Evolutionary conservation across 139 green algal species (phyloP).

Genomic region (Chlamydomonas asymmetrica): DNA sequence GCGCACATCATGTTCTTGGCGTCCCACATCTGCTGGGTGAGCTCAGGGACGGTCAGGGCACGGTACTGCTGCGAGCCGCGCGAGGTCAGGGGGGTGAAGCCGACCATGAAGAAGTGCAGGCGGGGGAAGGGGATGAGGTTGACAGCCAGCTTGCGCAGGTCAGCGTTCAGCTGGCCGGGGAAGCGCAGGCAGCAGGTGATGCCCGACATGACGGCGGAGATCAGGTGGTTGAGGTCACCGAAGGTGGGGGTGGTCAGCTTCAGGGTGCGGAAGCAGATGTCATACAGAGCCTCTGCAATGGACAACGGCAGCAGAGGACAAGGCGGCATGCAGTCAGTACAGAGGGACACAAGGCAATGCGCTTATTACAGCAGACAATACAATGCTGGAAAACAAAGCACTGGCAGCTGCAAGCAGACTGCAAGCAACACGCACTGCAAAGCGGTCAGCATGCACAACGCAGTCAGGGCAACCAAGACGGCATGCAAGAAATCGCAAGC

Average conservation of each 20-base stretch:
- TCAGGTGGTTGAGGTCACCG: conserved; percentile 94
- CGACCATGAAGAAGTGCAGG: conserved; percentile 98
- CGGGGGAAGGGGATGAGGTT: conserved; percentile 95
- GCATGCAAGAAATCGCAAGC: no score
- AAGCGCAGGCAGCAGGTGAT: conserved; percentile 96
- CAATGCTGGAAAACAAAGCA: no score
- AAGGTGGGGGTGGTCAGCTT: conserved; percentile 96
- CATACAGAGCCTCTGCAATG: conserved; percentile 89
- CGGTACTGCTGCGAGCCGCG: conserved; percentile 93
- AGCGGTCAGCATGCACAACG: no score
- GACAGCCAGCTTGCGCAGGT: conserved; percentile 90
- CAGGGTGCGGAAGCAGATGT: conserved; percentile 98
- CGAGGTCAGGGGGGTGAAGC: conserved; percentile 91
- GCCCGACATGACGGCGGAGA: conserved; percentile 92
- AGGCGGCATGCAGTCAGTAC: no score
- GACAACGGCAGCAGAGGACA: no score
- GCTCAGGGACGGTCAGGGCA: conserved; percentile 87
- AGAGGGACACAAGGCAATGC: no score
- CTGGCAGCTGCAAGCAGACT: no score
- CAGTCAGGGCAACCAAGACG: no score
- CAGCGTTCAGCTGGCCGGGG: conserved; percentile 91
- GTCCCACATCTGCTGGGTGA: conserved; percentile 97
- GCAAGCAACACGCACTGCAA: no score
- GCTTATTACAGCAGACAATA: no score
- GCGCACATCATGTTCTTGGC: conserved; percentile 99